phyloP scores from a whole-genome alignment of 2,329 filamentous ascomycete genomes.

The Chaetomium strumarium region DNA sequence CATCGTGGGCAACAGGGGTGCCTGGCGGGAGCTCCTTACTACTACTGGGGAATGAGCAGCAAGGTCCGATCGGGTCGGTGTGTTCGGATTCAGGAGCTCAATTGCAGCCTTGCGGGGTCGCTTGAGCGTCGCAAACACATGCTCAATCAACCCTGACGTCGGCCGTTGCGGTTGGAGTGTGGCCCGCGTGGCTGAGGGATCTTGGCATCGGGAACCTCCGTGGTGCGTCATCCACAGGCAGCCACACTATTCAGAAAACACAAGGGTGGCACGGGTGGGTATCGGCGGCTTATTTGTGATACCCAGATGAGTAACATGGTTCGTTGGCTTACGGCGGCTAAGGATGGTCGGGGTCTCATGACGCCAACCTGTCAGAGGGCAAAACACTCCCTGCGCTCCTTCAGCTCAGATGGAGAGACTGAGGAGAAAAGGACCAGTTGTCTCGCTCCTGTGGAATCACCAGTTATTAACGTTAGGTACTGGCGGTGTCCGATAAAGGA shows the following conservation, averaged over 20 bases:
- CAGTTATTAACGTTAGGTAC: not conserved
- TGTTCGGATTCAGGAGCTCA: conserved; percentile 11
- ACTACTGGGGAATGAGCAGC: not conserved
- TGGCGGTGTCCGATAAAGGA: not conserved
- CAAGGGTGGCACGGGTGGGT: too few species aligned
- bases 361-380: conserved; percentile 1
- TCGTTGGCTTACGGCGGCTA: conserved; percentile 9
- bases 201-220: not conserved
- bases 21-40: conserved; percentile 5
- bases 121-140: conserved; percentile 2
- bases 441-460: not conserved
- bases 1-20: conserved; percentile 20
- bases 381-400: not conserved
- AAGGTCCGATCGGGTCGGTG: conserved; percentile 10
- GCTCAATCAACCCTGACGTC: conserved; percentile 16
- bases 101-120: conserved; percentile 26
- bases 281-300: too few species aligned
- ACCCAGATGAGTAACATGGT: too few species aligned
- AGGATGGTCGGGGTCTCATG: conserved; percentile 4
- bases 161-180: not conserved
- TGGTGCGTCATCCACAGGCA: conserved; percentile 20
- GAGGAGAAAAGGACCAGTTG: not conserved
- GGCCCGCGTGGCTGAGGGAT: conserved; percentile 13
- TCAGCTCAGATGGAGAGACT: not conserved
- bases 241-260: conserved; percentile 11